These are phyloP conservation scores for Rhodotorula paludigena DNA, from an alignment of 768 basidiomycete genomes.

Conservation along the genomic window DNA sequence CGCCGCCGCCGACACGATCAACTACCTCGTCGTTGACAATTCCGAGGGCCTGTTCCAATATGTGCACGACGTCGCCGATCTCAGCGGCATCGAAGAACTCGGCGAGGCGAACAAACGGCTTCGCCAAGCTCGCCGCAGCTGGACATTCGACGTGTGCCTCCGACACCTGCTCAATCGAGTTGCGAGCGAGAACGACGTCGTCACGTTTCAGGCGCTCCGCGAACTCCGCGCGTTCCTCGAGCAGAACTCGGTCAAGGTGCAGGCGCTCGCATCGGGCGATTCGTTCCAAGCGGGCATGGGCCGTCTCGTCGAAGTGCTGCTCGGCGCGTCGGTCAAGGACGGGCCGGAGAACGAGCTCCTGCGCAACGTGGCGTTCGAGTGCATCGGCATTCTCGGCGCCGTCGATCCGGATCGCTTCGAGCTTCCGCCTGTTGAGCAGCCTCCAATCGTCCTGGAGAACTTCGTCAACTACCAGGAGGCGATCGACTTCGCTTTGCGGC, in stretches of 20 bases:
- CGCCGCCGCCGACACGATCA: constrained; percentile 59
- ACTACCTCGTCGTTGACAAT: constrained; percentile 65
- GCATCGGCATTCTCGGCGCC: constrained; percentile 85
- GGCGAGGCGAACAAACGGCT: constrained; percentile 42
- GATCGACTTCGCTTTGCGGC: constrained; percentile 71
- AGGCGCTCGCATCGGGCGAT: constrained; percentile 70
- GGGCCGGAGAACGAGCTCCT: constrained; percentile 62
- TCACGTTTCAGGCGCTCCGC: constrained; percentile 64
- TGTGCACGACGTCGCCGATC: constrained; percentile 73
- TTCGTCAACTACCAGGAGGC: constrained; percentile 75
- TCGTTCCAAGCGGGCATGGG: constrained; percentile 74
- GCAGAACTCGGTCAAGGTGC: constrained; percentile 53
- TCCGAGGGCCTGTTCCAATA: constrained; percentile 56
- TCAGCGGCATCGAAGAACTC: constrained; percentile 63
- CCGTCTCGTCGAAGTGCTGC: constrained; percentile 61
- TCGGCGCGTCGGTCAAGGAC: constrained; percentile 69
- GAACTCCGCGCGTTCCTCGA: constrained; percentile 67
- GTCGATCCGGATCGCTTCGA: constrained; percentile 91
- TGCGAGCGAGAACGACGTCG: constrained; percentile 71
- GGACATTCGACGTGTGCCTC: constrained; percentile 58
- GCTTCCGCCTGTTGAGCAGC: constrained; percentile 54
- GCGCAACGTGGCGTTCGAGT: constrained; percentile 73
- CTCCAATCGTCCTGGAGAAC: constrained; percentile 70
- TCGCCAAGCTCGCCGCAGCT: constrained; percentile 49
- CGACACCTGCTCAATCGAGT: constrained; percentile 67